These are phyloP conservation scores for Purshia tridentata DNA, from an alignment of 306 rosid genomes.

Conservation along the genomic window DNA sequence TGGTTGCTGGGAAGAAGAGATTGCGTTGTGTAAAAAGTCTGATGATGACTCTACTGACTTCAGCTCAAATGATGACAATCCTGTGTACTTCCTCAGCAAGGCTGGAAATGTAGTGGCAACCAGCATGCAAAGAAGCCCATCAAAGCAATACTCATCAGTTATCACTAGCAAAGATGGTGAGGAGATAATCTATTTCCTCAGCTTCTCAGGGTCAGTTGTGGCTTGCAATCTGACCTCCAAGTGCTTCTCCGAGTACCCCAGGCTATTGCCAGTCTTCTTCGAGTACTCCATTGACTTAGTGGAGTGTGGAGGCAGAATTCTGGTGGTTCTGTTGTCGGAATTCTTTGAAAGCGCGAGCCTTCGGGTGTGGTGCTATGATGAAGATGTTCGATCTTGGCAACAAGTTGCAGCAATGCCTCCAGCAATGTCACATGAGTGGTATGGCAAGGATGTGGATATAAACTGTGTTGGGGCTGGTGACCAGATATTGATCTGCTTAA, in stretches of 20 bases:
- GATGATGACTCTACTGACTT: slow-evolving; percentile 41
- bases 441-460: slow-evolving; percentile 82
- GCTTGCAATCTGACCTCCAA: slow-evolving; percentile 64
- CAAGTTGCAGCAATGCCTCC: slow-evolving; percentile 87
- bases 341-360: slow-evolving; percentile 78
- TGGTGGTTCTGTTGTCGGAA: slow-evolving; percentile 77
- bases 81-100: slow-evolving; percentile 78
- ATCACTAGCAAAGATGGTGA: slow-evolving; percentile 52
- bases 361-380: slow-evolving; percentile 71
- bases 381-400: slow-evolving; percentile 59
- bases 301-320: slow-evolving; percentile 71
- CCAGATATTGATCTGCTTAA: slow-evolving; percentile 70
- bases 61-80: slow-evolving; percentile 62
- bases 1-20: slow-evolving; percentile 70
- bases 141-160: slow-evolving; percentile 87
- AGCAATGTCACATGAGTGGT: slow-evolving; percentile 87
- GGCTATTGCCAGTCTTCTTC: slow-evolving; percentile 69
- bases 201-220: slow-evolving; percentile 69
- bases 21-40: slow-evolving; percentile 39
- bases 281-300: slow-evolving; percentile 91
- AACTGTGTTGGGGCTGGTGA: slow-evolving; percentile 84
- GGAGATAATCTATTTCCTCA: slow-evolving; percentile 66
- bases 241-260: slow-evolving; percentile 68
- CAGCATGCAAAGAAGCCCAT: slow-evolving; percentile 89
- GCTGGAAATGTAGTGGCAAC: slow-evolving; percentile 88